These are phyloP conservation scores for Iodosphaeria phyllophila DNA, from an alignment of 2,329 filamentous ascomycete species.

Conservation along the genomic window DNA sequence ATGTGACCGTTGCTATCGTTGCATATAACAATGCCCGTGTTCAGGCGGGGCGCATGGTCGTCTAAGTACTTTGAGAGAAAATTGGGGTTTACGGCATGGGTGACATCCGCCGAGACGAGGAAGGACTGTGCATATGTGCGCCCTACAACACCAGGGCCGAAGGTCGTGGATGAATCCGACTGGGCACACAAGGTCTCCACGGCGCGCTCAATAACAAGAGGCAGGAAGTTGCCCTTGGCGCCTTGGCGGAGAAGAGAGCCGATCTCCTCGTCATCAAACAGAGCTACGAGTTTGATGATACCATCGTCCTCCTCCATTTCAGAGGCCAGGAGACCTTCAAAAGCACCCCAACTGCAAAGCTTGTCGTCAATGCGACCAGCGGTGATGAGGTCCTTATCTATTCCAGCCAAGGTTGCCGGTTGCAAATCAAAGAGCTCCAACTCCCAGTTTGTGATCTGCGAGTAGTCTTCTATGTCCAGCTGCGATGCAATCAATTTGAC, in stretches of 20 bases:
- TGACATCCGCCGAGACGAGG: conserved; percentile 82
- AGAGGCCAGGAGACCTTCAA: conserved; percentile 63
- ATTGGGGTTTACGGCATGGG: conserved; percentile 87
- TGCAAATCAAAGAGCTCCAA: conserved; percentile 87
- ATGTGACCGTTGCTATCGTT: conserved; percentile 86
- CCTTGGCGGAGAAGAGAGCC: conserved; percentile 82
- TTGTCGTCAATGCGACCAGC: conserved; percentile 94
- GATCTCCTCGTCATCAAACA: conserved; percentile 96
- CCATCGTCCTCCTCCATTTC: conserved; percentile 35
- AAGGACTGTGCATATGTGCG: conserved; percentile 86
- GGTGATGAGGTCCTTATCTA: conserved; percentile 89
- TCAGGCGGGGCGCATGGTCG: conserved; percentile 72
- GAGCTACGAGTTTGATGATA: conserved; percentile 76
- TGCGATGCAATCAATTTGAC: conserved; percentile 67
- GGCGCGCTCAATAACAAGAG: conserved; percentile 61
- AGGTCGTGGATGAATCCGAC: conserved; percentile 19
- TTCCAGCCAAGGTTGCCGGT: conserved; percentile 62
- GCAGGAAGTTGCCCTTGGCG: conserved; percentile 75
- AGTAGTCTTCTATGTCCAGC: conserved; percentile 55
- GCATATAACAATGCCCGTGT: conserved; percentile 66
- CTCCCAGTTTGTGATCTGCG: conserved; percentile 83
- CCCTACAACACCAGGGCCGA: conserved; percentile 44
- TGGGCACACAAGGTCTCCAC: conserved; percentile 46
- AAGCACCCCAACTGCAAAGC: conserved; percentile 83
- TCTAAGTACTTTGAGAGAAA: conserved; percentile 71